Evolutionary conservation across 495 filamentous ascomycete species (phyloP), one percentile per base, ranked within the genome.

Genomic region (Penicillium macrosclerotiorum): DNA sequence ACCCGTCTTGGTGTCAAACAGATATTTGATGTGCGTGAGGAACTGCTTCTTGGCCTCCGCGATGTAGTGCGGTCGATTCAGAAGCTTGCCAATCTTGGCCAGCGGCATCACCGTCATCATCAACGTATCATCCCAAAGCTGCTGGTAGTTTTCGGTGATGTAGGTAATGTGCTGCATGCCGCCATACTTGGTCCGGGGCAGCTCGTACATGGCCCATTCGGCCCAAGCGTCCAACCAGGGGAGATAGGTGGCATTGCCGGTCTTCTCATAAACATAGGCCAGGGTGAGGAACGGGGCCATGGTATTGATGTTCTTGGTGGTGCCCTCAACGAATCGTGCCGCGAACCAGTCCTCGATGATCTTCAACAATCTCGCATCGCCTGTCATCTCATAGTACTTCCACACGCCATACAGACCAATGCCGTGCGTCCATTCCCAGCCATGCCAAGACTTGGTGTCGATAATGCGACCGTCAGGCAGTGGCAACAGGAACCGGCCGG

Each of bases 381-480:
- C 78, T 0, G 82, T 86, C 25, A 88, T 57, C 34, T 78, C 74
- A 68, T 87, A 81, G 72, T 88, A 88, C 41, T 86, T 79, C 79
- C 80, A 89, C 35, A 89, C 75, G n/a, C 85, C 84, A 58, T 88
- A 88, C 4, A 89, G 74, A 0, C 85, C 85, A 46, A 89, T 79
- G 5, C 85, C 85, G 61, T 89, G 85, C 3, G 85, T 89, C 85
- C 85, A 89, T 71, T 89, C 85, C 85, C 85, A 89, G 49, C 80
- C 82, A 30, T 78, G 63, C 85, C 85, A 89, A 30, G 82, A 84
- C 63, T 89, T 89, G 13, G 85, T 89, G 57, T 89, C 85, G 48
- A 89, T 88, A 24, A 88, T 68, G 19, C 85, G 79, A 25, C 85
- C 85, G 49, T 88, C 85, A 6, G 71, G 60, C 14, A 89, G 72